phyloP scores from a whole-genome alignment of 2,329 filamentous ascomycete species.

The Pestalotiopsis sp. region DNA sequence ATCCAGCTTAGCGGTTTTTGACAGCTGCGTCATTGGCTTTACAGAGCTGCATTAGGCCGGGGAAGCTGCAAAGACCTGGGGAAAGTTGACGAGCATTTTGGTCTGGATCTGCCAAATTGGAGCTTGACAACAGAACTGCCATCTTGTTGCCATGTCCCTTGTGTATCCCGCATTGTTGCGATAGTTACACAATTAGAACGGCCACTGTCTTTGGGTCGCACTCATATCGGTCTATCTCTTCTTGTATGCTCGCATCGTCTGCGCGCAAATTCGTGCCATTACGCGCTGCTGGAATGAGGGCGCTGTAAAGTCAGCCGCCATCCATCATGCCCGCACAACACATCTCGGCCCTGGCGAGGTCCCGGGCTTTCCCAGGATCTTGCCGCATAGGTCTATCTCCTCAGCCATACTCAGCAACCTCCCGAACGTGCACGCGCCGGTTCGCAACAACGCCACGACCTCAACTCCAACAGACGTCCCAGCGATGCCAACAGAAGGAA shows the following conservation, averaged over 20 bases:
- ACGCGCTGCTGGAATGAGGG: not conserved
- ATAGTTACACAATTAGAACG: not conserved
- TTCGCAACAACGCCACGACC: conserved; percentile 28
- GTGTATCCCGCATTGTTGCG: not conserved
- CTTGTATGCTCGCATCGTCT: not conserved
- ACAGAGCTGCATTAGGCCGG: conserved; percentile 9
- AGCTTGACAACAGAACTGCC: not conserved
- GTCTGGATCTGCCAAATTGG: not conserved
- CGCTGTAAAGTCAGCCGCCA: not conserved
- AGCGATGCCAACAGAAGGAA: conserved; percentile 36
- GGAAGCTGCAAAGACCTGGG: conserved; percentile 3
- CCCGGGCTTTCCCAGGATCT: not conserved
- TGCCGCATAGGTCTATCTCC: conserved; percentile 17
- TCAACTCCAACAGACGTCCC: conserved; percentile 43
- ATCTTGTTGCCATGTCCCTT: not conserved
- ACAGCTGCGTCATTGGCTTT: conserved; percentile 22
- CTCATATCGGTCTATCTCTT: not conserved
- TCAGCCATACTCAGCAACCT: conserved; percentile 18
- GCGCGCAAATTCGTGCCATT: not conserved
- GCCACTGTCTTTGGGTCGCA: not conserved
- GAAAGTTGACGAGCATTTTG: not conserved
- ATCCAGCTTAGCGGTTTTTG: conserved; percentile 18
- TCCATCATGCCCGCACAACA: not conserved
- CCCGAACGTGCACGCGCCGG: conserved; percentile 21
- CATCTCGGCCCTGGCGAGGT: not conserved